phyloP scores from a whole-genome alignment of 345 rosid species.

The Hevea brasiliensis region DNA sequence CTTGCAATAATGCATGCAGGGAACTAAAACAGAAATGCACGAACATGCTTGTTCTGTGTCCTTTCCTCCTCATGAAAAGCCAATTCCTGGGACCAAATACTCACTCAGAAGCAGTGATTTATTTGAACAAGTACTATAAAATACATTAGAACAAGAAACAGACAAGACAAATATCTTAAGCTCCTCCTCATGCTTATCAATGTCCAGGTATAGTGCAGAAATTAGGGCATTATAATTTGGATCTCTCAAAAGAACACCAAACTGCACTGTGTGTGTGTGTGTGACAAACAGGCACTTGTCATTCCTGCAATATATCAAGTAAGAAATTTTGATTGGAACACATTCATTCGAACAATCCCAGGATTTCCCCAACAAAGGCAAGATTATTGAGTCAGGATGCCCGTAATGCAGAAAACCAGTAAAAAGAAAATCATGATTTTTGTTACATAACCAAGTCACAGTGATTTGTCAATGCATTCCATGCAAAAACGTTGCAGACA shows the following conservation, averaged over 20 bases:
- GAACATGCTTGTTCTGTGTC: constrained; percentile 83
- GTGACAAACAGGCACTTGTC: constrained; percentile 96
- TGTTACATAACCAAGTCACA: constrained; percentile 81
- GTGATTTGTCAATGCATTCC: constrained; percentile 95
- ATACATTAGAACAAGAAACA: constrained; percentile 11
- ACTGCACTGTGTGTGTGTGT: constrained; percentile 97
- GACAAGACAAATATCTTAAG: constrained; percentile 30
- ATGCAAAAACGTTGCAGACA: constrained; percentile 93
- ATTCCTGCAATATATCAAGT: constrained; percentile 56
- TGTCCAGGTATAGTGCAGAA: constrained; percentile 72
- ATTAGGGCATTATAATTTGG: constrained; percentile 88
- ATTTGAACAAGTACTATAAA: constrained; percentile 13
- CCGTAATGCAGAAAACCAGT: not conserved
- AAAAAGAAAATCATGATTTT: not conserved
- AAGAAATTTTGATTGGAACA: not conserved
- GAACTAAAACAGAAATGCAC: constrained; percentile 17
- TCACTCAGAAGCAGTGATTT: constrained; percentile 12
- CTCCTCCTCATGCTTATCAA: constrained; percentile 78
- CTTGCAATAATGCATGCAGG: constrained; percentile 6
- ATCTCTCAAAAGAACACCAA: constrained; percentile 90
- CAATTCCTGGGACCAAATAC: constrained; percentile 57
- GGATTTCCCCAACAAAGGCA: constrained; percentile 12
- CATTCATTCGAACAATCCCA: constrained; percentile 12
- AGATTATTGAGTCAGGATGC: not conserved
- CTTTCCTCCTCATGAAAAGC: constrained; percentile 83